Evolutionary conservation across 208 protist genomes (phyloP).

Genomic region (Leptomonas pyrrhocoris): DNA sequence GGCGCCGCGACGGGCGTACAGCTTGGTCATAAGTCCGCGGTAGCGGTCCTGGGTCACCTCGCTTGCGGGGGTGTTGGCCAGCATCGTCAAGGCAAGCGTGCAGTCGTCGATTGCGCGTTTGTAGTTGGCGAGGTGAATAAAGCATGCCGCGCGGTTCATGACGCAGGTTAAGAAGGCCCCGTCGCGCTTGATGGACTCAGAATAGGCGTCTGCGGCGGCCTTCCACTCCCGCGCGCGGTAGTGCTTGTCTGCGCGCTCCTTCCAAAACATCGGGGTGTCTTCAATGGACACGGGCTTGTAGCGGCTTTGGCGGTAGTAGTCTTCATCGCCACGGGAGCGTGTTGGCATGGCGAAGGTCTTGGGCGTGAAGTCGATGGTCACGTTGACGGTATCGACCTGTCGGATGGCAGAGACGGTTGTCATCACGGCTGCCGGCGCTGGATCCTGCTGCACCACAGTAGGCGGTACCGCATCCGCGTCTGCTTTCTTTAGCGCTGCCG

Average conservation of each 20-base stretch:
- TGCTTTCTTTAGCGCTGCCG: neutral
- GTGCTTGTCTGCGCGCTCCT: conserved; percentile 85
- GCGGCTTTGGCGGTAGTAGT: conserved; percentile 91
- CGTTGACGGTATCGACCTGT: conserved; percentile 71
- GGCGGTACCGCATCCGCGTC: neutral
- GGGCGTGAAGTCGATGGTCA: conserved; percentile 89
- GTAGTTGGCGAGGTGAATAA: conserved; percentile 81
- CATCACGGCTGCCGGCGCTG: neutral
- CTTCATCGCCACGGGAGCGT: conserved; percentile 88
- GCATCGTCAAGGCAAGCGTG: conserved; percentile 83
- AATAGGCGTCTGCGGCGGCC: conserved; percentile 85
- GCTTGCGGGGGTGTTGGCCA: conserved; percentile 90
- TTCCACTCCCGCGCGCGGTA: conserved; percentile 78
- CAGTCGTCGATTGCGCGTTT: conserved; percentile 87
- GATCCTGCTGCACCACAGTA: neutral
- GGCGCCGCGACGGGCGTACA: conserved; percentile 82
- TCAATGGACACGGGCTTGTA: conserved; percentile 92
- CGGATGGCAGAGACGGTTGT: conserved; percentile 50
- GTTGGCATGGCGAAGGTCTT: conserved; percentile 78
- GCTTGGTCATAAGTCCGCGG: conserved; percentile 84
- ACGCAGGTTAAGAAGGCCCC: conserved; percentile 90
- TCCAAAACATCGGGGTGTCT: conserved; percentile 94
- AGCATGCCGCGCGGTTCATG: conserved; percentile 88
- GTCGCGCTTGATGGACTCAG: conserved; percentile 93
- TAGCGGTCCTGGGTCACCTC: conserved; percentile 91